Percentiles rank a stretch among this genome's conserved stretches.
These are phyloP conservation scores for Apostasia shenzhenica DNA, from an alignment of 106 monocot species.

Conservation along the genomic window DNA sequence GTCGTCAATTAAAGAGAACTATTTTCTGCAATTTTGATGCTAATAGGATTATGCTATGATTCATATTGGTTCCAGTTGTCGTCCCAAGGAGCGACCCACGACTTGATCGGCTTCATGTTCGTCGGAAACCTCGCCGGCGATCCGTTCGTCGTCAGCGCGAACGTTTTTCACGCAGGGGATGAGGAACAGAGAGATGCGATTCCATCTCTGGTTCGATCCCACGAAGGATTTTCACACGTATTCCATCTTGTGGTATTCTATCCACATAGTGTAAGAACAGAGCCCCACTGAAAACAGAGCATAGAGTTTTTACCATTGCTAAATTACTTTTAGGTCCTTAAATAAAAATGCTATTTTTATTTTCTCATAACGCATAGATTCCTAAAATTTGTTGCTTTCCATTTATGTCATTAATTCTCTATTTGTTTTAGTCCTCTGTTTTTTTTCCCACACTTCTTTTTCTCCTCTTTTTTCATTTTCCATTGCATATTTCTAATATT, in stretches of 20 bases:
- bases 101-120: conserved; percentile 21
- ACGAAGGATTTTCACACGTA: conserved; percentile 16
- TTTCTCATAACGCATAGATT: too few species aligned
- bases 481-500: not conserved
- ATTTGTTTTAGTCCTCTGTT: too few species aligned
- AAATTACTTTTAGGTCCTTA: not conserved
- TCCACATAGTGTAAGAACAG: not conserved
- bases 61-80: conserved; percentile 10
- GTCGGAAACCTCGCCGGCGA: conserved; percentile 13
- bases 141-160: conserved; percentile 8
- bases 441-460: not conserved
- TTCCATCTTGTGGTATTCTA: conserved; percentile 6
- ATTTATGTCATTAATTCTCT: not conserved
- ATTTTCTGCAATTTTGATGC: too few species aligned
- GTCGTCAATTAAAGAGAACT: too few species aligned
- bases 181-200: conserved; percentile 12
- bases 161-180: conserved; percentile 12
- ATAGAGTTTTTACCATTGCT: not conserved
- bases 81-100: not conserved
- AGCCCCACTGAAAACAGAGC: not conserved
- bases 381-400: not conserved
- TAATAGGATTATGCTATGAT: not conserved
- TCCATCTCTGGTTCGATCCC: conserved; percentile 22
- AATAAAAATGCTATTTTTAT: too few species aligned
- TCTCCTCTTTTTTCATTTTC: not conserved